Conservation (phyloP, 192 early-diverging fungal genomes). For the Podochytrium sp. region DNA sequence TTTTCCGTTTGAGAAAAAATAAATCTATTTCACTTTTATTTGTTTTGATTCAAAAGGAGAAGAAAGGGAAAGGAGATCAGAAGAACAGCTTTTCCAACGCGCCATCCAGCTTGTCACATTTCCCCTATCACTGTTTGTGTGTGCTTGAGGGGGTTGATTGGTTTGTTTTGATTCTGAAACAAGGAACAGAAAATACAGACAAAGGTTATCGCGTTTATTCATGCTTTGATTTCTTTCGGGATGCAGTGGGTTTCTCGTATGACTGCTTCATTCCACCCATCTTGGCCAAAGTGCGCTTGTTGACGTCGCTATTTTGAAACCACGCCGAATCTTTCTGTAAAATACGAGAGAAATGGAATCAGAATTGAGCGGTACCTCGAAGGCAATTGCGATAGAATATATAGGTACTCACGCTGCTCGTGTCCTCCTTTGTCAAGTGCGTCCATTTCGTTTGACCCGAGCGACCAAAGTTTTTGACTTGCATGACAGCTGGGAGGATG, state of each 20-base stretch:
- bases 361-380: neutral
- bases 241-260: constrained; percentile 53
- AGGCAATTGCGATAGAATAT: neutral
- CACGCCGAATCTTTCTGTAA: constrained; percentile 49
- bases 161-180: too few species aligned
- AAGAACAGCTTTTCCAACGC: too few species aligned
- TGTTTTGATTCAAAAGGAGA: too few species aligned
- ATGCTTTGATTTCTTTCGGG: neutral
- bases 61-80: too few species aligned
- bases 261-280: constrained; percentile 59
- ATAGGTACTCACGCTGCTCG: constrained; percentile 52
- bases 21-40: too few species aligned
- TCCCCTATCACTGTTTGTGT: too few species aligned
- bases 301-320: constrained; percentile 53
- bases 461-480: constrained; percentile 88
- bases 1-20: too few species aligned
- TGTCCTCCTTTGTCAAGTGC: constrained; percentile 84
- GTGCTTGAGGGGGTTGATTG: too few species aligned
- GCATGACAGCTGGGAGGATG: constrained; percentile 83
- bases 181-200: too few species aligned
- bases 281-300: constrained; percentile 48
- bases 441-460: constrained; percentile 89
- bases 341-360: neutral
- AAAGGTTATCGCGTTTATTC: too few species aligned
- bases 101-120: too few species aligned